Evolutionary conservation across 257 asterid genomes (phyloP).

Genomic region (Scutellaria galericulata): DNA sequence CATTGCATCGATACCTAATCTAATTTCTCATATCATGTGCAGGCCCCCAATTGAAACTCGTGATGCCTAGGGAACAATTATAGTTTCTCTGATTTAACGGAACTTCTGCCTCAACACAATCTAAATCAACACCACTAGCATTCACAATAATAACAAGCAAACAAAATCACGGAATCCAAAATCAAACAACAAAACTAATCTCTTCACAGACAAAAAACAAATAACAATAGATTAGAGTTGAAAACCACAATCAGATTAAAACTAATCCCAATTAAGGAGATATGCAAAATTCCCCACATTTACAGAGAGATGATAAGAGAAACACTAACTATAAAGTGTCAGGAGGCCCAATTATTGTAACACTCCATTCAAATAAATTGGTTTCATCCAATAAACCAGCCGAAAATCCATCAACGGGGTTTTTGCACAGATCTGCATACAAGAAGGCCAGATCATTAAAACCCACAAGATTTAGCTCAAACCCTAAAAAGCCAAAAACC

Average conservation of each 20-base stretch:
- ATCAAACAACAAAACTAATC: slow-evolving; percentile 3
- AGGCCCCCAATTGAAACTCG: background rate
- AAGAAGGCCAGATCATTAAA: slow-evolving; percentile 58
- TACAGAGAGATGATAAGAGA: background rate
- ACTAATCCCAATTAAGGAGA: slow-evolving; percentile 13
- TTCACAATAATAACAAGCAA: background rate
- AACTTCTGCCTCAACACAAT: slow-evolving; percentile 10
- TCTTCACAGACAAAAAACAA: background rate
- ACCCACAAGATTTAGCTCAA: slow-evolving; percentile 37
- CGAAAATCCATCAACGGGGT: slow-evolving; percentile 97
- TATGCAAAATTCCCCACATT: slow-evolving; percentile 3
- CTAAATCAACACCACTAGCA: slow-evolving; percentile 20
- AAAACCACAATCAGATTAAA: background rate
- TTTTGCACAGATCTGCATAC: slow-evolving; percentile 79
- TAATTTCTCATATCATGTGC: background rate
- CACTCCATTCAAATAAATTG: slow-evolving; percentile 96
- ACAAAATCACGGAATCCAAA: slow-evolving; percentile 3
- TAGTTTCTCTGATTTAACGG: background rate
- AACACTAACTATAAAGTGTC: slow-evolving; percentile 86
- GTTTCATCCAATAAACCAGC: slow-evolving; percentile 90
- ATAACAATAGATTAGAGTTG: slow-evolving; percentile 19
- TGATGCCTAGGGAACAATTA: background rate
- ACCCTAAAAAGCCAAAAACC: slow-evolving; percentile 20
- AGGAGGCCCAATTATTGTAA: slow-evolving; percentile 95
- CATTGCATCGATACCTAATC: slow-evolving; percentile 1